These are phyloP conservation scores for Colletotrichum sojae DNA, from an alignment of 2,329 filamentous ascomycete species.

Conservation along the genomic window DNA sequence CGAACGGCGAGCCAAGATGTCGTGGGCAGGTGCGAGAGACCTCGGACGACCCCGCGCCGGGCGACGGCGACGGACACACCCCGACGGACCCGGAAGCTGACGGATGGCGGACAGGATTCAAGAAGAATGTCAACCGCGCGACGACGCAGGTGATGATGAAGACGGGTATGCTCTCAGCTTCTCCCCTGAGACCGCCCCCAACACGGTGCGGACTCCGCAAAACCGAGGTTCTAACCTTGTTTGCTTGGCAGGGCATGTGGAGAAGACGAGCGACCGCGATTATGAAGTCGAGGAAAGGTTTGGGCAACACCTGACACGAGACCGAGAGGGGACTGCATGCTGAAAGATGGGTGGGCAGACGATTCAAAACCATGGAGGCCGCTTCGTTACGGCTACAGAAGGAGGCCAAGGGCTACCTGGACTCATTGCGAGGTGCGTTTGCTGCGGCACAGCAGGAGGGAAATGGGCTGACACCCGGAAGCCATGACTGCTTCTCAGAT, in stretches of 20 bases:
- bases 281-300: conserved; percentile 97
- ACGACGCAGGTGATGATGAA: conserved; percentile 99
- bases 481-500: conserved; percentile 99
- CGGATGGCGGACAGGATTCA: conserved; percentile 55
- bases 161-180: conserved; percentile 72
- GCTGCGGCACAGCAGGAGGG: conserved; percentile 1
- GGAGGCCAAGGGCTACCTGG: conserved; percentile 97
- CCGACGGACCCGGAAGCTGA: conserved; percentile 15
- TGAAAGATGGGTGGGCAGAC: conserved; percentile 65
- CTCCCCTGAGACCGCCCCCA: conserved; percentile 5
- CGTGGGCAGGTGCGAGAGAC: conserved; percentile 60
- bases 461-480: conserved; percentile 51
- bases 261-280: conserved; percentile 98
- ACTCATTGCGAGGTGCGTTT: conserved; percentile 85
- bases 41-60: conserved; percentile 19
- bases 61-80: neutral
- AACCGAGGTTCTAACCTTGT: conserved; percentile 22
- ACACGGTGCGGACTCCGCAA: neutral
- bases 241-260: conserved; percentile 81
- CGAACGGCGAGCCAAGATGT: conserved; percentile 52
- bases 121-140: conserved; percentile 98
- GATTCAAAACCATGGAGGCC: conserved; percentile 97
- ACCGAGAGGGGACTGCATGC: conserved; percentile 18
- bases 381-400: conserved; percentile 94
- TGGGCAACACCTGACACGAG: neutral